Conservation (phyloP, 768 basidiomycete genomes). For the Daedalea quercina region DNA sequence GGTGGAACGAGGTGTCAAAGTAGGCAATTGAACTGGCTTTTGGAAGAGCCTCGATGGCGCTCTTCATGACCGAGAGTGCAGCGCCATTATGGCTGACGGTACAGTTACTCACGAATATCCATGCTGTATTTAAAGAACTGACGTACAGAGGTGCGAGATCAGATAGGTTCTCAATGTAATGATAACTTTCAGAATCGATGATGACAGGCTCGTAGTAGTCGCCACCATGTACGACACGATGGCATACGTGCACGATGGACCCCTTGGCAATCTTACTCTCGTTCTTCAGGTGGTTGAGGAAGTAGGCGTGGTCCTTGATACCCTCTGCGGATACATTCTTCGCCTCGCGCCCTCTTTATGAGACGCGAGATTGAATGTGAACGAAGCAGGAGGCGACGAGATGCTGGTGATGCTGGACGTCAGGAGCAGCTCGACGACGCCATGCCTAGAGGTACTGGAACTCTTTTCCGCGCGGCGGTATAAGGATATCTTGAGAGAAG, state of each 20-base stretch:
- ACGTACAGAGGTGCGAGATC: constrained; percentile 76
- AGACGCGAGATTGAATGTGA: constrained; percentile 34
- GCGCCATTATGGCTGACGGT: constrained; percentile 51
- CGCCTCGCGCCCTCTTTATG: constrained; percentile 25
- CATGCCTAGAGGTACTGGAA: constrained; percentile 20
- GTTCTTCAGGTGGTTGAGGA: constrained; percentile 41
- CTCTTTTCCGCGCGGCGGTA: constrained; percentile 31
- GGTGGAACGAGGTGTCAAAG: constrained; percentile 87
- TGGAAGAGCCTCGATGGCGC: constrained; percentile 57
- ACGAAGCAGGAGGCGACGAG: constrained; percentile 44
- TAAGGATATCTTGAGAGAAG: constrained; percentile 79
- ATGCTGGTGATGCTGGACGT: constrained; percentile 53
- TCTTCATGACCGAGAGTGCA: constrained; percentile 52
- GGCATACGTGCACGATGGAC: constrained; percentile 53
- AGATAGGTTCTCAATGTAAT: constrained; percentile 69
- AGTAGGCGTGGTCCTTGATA: constrained; percentile 53
- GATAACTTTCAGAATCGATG: constrained; percentile 60
- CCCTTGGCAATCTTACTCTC: constrained; percentile 35
- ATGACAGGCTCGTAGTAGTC: constrained; percentile 63
- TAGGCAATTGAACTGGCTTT: constrained; percentile 70
- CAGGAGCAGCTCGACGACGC: constrained; percentile 38
- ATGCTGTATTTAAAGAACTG: background rate
- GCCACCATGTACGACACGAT: constrained; percentile 86
- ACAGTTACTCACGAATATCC: background rate
- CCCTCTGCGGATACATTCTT: constrained; percentile 31